Conservation (phyloP, 805 yeast genomes). For the Pichia phayaonensis region DNA sequence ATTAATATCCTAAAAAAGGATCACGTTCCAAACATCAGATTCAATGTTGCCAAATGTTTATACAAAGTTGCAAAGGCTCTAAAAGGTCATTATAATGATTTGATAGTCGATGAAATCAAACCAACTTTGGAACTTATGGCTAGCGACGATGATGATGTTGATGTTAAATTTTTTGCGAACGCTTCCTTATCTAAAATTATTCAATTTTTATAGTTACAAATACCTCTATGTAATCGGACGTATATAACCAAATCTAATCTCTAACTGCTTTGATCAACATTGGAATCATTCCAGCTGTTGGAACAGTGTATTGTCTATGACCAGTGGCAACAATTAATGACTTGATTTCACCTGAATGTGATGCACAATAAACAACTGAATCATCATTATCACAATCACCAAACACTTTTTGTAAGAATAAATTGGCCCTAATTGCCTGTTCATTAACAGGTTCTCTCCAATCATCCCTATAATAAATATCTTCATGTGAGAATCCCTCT, state of each 20-base stretch:
- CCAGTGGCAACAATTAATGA: conserved; percentile 42
- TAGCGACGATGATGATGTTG: conserved; percentile 69
- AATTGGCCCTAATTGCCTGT: conserved; percentile 41
- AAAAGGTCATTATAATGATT: conserved; percentile 24
- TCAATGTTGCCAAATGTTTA: conserved; percentile 87
- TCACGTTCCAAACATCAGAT: conserved; percentile 89
- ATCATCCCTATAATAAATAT: conserved; percentile 36
- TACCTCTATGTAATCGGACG: not conserved
- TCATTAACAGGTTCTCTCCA: conserved; percentile 43
- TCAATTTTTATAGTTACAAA: not conserved
- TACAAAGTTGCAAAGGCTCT: conserved; percentile 52
- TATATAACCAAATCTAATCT: conserved; percentile 1
- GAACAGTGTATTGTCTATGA: conserved; percentile 50
- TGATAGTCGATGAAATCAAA: conserved; percentile 44
- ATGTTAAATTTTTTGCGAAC: conserved; percentile 80
- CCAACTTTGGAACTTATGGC: conserved; percentile 57
- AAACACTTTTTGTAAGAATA: conserved; percentile 37
- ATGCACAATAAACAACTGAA: conserved; percentile 39
- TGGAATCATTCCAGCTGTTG: conserved; percentile 63
- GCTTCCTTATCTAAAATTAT: conserved; percentile 31
- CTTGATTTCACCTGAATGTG: conserved; percentile 56
- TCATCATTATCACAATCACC: conserved; percentile 26
- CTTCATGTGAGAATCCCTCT: conserved; percentile 41
- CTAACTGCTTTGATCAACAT: conserved; percentile 42
- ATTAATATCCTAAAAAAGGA: conserved; percentile 65